Evolutionary conservation across 345 rosid genomes (phyloP).

Genomic region (Clarkia xantiana): DNA sequence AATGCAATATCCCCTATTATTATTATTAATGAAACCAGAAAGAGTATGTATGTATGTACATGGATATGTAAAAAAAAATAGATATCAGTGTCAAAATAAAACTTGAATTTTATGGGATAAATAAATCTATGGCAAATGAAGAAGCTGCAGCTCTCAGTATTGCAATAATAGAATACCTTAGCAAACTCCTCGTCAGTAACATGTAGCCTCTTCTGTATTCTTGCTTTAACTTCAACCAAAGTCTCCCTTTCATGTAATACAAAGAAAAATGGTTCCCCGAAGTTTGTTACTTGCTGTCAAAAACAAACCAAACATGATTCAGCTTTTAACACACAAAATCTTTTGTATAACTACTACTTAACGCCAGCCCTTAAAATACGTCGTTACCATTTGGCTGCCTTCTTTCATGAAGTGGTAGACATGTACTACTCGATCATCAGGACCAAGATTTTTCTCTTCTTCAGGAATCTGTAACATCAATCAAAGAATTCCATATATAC

Average conservation of each 20-base stretch:
- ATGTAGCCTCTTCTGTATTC: constrained; percentile 82
- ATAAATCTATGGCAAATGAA: too few relatives aligned
- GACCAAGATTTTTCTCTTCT: constrained; percentile 91
- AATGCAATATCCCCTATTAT: not conserved
- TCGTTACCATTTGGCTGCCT: constrained; percentile 40
- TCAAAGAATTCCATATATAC: not conserved
- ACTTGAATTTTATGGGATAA: not conserved
- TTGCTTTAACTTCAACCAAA: constrained; percentile 63
- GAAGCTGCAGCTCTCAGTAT: too few relatives aligned
- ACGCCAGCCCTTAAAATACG: not conserved
- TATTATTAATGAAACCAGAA: too few relatives aligned
- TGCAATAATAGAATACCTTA: constrained; percentile 57
- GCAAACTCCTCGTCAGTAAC: constrained; percentile 91
- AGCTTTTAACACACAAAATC: too few relatives aligned
- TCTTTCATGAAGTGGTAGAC: constrained; percentile 88
- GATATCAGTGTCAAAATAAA: not conserved
- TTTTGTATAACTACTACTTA: too few relatives aligned
- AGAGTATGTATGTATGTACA: too few relatives aligned
- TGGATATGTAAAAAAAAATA: not conserved
- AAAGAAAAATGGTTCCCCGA: constrained; percentile 95
- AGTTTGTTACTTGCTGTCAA: constrained; percentile 72
- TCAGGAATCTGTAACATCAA: constrained; percentile 57
- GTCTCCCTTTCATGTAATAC: constrained; percentile 87
- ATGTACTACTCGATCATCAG: constrained; percentile 76
- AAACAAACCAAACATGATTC: constrained; percentile 8